These are phyloP conservation scores for Viola pubescens DNA, from an alignment of 441 rosid species.

Conservation along the genomic window DNA sequence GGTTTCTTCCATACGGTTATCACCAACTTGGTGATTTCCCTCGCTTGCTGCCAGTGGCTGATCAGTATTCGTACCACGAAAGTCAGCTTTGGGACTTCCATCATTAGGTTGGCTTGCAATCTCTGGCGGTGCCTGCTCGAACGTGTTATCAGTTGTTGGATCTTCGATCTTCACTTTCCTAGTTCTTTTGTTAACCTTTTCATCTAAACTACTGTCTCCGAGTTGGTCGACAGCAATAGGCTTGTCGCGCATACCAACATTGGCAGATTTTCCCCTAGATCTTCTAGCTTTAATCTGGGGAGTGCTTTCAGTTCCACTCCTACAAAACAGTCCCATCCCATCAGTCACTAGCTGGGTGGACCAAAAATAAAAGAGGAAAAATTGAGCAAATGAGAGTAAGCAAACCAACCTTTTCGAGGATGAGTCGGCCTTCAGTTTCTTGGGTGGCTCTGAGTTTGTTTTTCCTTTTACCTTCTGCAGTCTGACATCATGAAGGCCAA, in stretches of 20 bases:
- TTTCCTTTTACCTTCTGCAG: constrained; percentile 13
- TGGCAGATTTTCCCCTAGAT: constrained; percentile 5
- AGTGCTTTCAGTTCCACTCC: constrained; percentile 17
- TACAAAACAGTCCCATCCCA: constrained; percentile 15
- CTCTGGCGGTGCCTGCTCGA: constrained; percentile 9
- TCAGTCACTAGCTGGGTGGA: constrained; percentile 5
- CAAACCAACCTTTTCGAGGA: constrained; percentile 26
- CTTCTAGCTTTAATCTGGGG: constrained; percentile 16
- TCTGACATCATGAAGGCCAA: constrained; percentile 20
- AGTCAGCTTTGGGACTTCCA: constrained; percentile 9
- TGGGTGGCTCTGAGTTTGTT: constrained; percentile 10
- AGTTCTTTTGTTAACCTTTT: background rate
- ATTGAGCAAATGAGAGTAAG: background rate
- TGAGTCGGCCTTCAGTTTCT: constrained; percentile 14
- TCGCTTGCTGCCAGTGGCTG: background rate
- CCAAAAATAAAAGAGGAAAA: background rate
- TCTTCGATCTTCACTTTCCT: constrained; percentile 6
- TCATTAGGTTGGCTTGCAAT: background rate
- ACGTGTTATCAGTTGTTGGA: constrained; percentile 1
- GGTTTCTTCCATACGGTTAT: too few species aligned
- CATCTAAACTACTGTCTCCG: background rate
- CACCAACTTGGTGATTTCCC: too few species aligned
- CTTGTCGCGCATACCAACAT: constrained; percentile 1
- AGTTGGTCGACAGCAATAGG: constrained; percentile 5
- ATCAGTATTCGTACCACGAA: background rate